phyloP scores from a whole-genome alignment of 2,329 filamentous ascomycete genomes.

The Pseudohalonectria lignicola region DNA sequence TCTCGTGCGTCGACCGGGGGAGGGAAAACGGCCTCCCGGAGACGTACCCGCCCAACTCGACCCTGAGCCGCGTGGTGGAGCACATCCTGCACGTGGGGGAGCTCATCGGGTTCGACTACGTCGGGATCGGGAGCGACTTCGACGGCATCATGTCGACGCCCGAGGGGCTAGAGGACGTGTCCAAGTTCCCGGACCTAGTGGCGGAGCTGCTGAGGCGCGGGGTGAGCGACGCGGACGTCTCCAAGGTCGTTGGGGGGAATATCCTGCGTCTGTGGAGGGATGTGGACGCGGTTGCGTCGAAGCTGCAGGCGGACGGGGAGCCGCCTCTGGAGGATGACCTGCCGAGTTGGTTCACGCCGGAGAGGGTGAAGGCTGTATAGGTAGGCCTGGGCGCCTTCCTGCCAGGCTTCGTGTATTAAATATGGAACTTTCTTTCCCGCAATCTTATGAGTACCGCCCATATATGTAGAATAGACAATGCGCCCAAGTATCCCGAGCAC shows the following conservation, averaged over 20 bases:
- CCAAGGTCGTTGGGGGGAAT: slow-evolving; percentile 70
- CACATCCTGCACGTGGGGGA: slow-evolving; percentile 77
- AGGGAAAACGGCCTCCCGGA: slow-evolving; percentile 62
- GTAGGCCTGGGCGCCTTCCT: no score
- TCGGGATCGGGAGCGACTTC: slow-evolving; percentile 82
- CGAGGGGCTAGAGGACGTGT: slow-evolving; percentile 69
- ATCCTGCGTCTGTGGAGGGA: slow-evolving; percentile 74
- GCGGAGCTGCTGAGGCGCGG: slow-evolving; percentile 63
- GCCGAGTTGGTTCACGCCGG: slow-evolving; percentile 3
- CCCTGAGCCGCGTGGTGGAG: slow-evolving; percentile 63
- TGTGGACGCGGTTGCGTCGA: slow-evolving; percentile 59
- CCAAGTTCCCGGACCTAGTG: slow-evolving; percentile 57
- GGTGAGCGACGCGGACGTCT: slow-evolving; percentile 61
- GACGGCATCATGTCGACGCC: slow-evolving; percentile 63
- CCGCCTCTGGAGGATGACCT: slow-evolving; percentile 43
- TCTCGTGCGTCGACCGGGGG: slow-evolving; percentile 57
- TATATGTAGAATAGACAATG: no score
- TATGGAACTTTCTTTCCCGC: not conserved
- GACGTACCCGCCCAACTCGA: slow-evolving; percentile 56
- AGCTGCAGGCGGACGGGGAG: slow-evolving; percentile 49
- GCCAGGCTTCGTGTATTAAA: not conserved
- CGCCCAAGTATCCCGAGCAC: no score
- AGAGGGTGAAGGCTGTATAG: not conserved
- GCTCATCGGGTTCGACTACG: slow-evolving; percentile 73
- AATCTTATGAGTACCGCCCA: not conserved